Evolutionary conservation across 371 early-diverging fungal species (phyloP).

Genomic region (Smittium mucronatum): DNA sequence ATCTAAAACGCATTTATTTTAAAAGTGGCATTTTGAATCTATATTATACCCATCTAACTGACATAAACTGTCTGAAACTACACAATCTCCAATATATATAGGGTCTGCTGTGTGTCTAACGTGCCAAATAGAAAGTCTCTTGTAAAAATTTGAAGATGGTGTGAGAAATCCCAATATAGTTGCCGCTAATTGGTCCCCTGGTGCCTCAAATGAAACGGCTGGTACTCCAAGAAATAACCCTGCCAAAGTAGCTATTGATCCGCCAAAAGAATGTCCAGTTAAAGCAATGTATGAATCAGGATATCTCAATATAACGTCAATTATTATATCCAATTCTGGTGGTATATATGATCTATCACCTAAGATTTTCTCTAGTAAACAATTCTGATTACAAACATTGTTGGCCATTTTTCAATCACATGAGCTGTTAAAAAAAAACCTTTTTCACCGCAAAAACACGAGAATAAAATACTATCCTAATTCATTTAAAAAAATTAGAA

Average conservation of each 20-base stretch:
- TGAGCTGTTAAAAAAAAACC: conserved; percentile 67
- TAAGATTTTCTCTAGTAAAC: conserved; percentile 42
- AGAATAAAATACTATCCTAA: conserved; percentile 91
- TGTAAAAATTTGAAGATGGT: conserved; percentile 35
- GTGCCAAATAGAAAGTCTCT: conserved; percentile 69
- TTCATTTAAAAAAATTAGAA: too few relatives aligned
- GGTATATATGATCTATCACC: conserved; percentile 65
- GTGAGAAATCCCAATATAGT: conserved; percentile 61
- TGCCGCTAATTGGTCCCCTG: conserved; percentile 76
- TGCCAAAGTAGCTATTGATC: conserved; percentile 63
- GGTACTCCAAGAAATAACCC: conserved; percentile 79
- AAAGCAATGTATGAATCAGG: conserved; percentile 64
- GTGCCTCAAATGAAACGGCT: conserved; percentile 72
- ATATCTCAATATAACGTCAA: conserved; percentile 46
- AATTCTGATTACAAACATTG: conserved; percentile 43
- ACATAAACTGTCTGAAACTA: conserved; percentile 59
- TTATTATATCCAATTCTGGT: conserved; percentile 54
- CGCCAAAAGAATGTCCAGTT: conserved; percentile 91
- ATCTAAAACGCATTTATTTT: conserved; percentile 50
- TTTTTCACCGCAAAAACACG: conserved; percentile 90
- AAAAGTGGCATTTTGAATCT: conserved; percentile 59
- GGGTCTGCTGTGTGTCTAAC: conserved; percentile 89
- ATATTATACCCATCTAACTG: conserved; percentile 85
- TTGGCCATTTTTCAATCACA: conserved; percentile 62
- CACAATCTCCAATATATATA: conserved; percentile 79